These are phyloP conservation scores for Penicillium sp. DNA, from an alignment of 2,329 filamentous ascomycete species.

Conservation along the genomic window DNA sequence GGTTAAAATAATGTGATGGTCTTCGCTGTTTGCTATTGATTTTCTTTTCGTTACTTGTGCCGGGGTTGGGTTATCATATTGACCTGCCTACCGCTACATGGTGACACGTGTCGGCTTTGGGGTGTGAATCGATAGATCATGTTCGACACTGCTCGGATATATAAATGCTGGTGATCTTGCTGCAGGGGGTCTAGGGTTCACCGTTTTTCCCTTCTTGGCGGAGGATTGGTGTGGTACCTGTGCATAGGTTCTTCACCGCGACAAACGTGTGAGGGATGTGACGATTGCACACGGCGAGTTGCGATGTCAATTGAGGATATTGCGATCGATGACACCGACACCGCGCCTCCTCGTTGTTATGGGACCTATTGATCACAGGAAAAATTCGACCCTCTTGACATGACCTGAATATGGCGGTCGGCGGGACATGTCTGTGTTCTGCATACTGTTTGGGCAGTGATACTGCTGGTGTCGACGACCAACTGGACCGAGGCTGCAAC, in stretches of 20 bases:
- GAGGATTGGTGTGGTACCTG: neutral
- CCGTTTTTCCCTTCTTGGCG: neutral
- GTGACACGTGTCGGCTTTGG: slow-evolving; percentile 1
- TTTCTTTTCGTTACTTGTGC: neutral
- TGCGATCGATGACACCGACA: neutral
- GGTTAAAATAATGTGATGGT: neutral
- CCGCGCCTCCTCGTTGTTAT: neutral
- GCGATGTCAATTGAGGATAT: neutral
- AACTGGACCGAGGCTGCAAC: neutral
- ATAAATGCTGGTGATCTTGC: neutral
- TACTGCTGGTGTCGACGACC: neutral
- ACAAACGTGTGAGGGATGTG: too few species aligned
- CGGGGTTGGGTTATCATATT: neutral
- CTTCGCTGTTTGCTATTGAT: neutral
- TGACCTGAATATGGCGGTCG: neutral
- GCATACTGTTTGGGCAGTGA: too few species aligned
- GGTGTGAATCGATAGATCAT: slow-evolving; percentile 4
- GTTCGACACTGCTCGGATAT: neutral
- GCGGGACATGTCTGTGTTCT: neutral
- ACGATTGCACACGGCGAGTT: neutral
- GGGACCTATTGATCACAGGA: neutral
- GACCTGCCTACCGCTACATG: neutral
- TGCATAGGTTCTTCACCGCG: neutral
- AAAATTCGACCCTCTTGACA: neutral
- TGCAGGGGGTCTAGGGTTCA: neutral